phyloP scores from a whole-genome alignment of 2,329 filamentous ascomycete genomes.

The Aureobasidium namibiae region DNA sequence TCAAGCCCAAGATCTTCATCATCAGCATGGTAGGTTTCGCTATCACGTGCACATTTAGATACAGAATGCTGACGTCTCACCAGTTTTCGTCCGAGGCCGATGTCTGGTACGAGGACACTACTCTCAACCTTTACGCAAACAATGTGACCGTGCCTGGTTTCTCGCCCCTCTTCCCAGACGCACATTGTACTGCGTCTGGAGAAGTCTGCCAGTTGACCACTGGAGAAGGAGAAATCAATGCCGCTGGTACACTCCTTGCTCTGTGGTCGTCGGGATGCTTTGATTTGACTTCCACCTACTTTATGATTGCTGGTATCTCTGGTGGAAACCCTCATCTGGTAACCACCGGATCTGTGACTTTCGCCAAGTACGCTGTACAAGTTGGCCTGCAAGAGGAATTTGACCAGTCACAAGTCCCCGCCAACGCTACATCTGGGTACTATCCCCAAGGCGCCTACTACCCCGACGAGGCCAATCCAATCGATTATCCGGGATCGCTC shows the following conservation, averaged over 20 bases:
- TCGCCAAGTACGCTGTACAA: slow-evolving; percentile 21
- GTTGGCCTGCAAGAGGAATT: slow-evolving; percentile 21
- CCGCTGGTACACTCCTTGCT: slow-evolving; percentile 11
- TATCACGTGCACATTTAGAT: too few relatives aligned
- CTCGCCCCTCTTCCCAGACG: slow-evolving; percentile 1
- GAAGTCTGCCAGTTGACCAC: slow-evolving; percentile 5
- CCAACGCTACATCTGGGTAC: slow-evolving; percentile 19
- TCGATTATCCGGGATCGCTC: slow-evolving; percentile 19
- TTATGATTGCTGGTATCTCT: slow-evolving; percentile 23
- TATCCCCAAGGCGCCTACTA: slow-evolving; percentile 18
- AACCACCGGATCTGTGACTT: slow-evolving; percentile 20
- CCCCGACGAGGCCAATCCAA: slow-evolving; percentile 16
- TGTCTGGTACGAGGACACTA: neutral
- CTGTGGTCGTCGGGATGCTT: slow-evolving; percentile 18
- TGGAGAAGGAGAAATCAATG: slow-evolving; percentile 6
- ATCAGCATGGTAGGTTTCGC: neutral
- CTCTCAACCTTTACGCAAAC: neutral
- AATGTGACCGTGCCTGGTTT: slow-evolving; percentile 7
- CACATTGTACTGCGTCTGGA: neutral
- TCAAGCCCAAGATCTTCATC: slow-evolving; percentile 6
- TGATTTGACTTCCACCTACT: slow-evolving; percentile 20
- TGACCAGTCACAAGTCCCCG: slow-evolving; percentile 17
- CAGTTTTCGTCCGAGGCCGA: neutral
- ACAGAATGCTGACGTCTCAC: neutral
- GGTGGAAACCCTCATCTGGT: slow-evolving; percentile 20